phyloP scores from a whole-genome alignment of 2,329 filamentous ascomycete genomes.

The Fusarium tuaranense region DNA sequence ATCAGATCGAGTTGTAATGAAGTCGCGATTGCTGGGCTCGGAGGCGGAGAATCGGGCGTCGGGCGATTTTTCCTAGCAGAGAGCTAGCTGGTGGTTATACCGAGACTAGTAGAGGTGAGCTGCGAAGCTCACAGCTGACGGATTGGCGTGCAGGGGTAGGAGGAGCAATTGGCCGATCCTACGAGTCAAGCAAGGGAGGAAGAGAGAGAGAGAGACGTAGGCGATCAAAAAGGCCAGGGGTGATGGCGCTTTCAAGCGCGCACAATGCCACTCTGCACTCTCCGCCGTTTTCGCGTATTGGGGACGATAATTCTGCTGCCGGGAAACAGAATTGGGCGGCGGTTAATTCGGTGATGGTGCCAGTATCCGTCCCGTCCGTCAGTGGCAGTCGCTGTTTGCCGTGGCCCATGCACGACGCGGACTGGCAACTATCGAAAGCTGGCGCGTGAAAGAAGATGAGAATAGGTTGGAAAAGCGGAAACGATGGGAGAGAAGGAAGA shows the following conservation, averaged over 20 bases:
- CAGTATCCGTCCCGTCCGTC: not conserved
- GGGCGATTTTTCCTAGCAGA: constrained; percentile 11
- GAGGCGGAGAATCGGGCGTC: constrained; percentile 6
- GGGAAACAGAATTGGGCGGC: constrained; percentile 1
- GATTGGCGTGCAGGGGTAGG: constrained; percentile 10
- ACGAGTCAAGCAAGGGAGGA: constrained; percentile 15
- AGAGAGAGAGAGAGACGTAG: not conserved
- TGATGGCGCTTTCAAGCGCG: constrained; percentile 13
- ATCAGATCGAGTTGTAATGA: constrained; percentile 9
- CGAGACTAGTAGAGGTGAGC: constrained; percentile 13
- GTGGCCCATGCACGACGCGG: constrained; percentile 28
- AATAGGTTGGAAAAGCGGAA: constrained; percentile 12
- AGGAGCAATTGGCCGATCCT: constrained; percentile 19
- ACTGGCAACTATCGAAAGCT: constrained; percentile 16
- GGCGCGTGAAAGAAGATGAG: constrained; percentile 3
- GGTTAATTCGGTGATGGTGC: constrained; percentile 29
- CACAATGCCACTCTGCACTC: constrained; percentile 4
- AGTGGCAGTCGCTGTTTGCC: constrained; percentile 11
- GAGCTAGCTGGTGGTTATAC: constrained; percentile 18
- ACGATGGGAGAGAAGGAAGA: not conserved
- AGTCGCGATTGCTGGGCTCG: not conserved
- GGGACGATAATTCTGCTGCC: not conserved
- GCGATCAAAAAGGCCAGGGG: not conserved
- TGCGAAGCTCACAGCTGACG: constrained; percentile 23
- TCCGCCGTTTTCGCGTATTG: not conserved